Base-by-base conservation (phyloP, 2,329 filamentous ascomycete genomes). In the Hymenoscyphus albidus region DNA sequence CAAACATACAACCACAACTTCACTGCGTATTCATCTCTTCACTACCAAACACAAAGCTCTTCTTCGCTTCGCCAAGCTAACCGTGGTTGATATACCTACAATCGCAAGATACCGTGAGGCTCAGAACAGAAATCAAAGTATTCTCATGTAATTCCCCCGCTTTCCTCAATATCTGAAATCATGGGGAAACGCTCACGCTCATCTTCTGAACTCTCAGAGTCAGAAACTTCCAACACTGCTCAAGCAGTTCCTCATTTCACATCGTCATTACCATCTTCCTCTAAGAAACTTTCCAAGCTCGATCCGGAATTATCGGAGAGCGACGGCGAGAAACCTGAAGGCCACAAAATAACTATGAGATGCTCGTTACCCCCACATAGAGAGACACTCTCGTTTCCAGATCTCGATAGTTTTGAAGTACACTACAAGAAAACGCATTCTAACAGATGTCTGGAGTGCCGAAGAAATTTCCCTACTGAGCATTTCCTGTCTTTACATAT, bases 401-500 rank as follows among this genome's bases (percentile, higher is more conserved):
- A 88, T 0, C 93, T 92, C 74, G 83, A 87, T 65, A 91, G 93
- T 16, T 97, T 96, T 77, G 93, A 97, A 75, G 79, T 88, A 9
- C 95, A 99, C 76, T 97, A 97, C 78, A 83, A 81, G 69, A 88
- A 91, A 74, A 81, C 84, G 27, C 95, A 98, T 76, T 85, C 87
- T 66, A 93, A 97, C 76, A 86, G 94, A 55, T 99, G 95, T 75
- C 80, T 88, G 10, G 89, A 93, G 73, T 99, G 95, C 76, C 82
- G 84, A 63, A 92, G 86, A 75, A 98, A 97, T 75, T 92, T 98
- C 68, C 95, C 95, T 1, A 93, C 92, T 0, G 83, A 88, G 42
- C 88, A 93, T 75, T 87, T 95, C 62, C 82, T 99, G 60, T 82
- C 84, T 64, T 78, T 98, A 57, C 95, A 99, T 75, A 93, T 97